A percentile compares a stretch with the other conserved stretches of the same genome.
phyloP scores from a whole-genome alignment of 176 grass and related monocot genomes.

The Eragrostis curvula region DNA sequence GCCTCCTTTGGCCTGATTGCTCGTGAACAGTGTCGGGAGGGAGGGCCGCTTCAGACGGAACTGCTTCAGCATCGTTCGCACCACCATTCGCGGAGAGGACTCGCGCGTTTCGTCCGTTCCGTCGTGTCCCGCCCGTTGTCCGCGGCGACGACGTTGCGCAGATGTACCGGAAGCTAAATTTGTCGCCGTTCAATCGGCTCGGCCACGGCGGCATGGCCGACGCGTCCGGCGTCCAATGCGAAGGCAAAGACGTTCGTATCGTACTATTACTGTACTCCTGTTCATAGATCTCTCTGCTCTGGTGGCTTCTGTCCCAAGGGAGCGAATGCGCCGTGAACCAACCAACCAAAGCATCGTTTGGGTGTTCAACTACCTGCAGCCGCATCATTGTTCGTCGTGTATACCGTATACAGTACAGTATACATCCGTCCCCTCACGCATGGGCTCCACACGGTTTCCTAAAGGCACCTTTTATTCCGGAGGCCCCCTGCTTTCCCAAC shows the following conservation, averaged over 20 bases:
- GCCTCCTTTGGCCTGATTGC: too few species aligned
- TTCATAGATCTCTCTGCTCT: too few species aligned
- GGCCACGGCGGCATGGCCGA: not conserved
- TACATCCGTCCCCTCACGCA: not conserved
- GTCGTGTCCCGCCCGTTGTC: constrained; percentile 15
- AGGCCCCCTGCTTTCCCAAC: constrained; percentile 3
- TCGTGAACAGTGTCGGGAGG: not conserved
- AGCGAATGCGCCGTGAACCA: too few species aligned
- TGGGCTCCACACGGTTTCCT: constrained; percentile 56
- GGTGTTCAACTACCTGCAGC: too few species aligned
- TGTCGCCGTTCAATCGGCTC: not conserved
- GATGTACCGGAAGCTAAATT: not conserved
- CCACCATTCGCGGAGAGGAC: constrained; percentile 29
- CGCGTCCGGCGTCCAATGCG: not conserved
- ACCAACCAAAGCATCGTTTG: not conserved
- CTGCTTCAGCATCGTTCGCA: constrained; percentile 22
- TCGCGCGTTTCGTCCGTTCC: not conserved
- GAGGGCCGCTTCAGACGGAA: too few species aligned
- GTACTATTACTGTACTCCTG: too few species aligned
- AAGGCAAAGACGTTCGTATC: not conserved
- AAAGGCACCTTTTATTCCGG: constrained; percentile 7
- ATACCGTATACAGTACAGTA: too few species aligned
- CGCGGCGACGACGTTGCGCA: not conserved
- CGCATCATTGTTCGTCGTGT: not conserved
- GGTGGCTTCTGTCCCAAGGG: too few species aligned